phyloP scores from a whole-genome alignment of 371 early-diverging fungal species.

The Circinella umbellata region DNA sequence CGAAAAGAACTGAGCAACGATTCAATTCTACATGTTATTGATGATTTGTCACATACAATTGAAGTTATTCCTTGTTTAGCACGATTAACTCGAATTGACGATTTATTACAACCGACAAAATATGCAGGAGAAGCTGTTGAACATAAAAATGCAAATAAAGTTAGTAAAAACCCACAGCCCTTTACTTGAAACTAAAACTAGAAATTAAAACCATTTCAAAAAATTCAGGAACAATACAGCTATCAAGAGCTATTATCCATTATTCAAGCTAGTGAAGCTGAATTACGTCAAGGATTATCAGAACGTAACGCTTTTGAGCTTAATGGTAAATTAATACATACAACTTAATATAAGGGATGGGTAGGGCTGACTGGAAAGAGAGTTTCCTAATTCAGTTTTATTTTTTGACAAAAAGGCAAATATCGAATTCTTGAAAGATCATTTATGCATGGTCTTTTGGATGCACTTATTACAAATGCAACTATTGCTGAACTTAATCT shows the following conservation, averaged over 20 bases:
- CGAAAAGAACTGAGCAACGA: slow-evolving; percentile 6
- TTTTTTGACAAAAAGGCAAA: slow-evolving; percentile 23
- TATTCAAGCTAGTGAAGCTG: slow-evolving; percentile 59
- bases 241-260: slow-evolving; percentile 36
- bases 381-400: background rate
- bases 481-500: slow-evolving; percentile 31
- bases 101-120: slow-evolving; percentile 29
- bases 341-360: too few species aligned
- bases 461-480: slow-evolving; percentile 40
- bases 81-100: slow-evolving; percentile 40
- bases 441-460: slow-evolving; percentile 37
- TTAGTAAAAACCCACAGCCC: background rate
- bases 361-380: too few species aligned
- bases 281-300: slow-evolving; percentile 44
- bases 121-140: slow-evolving; percentile 46
- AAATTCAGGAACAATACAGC: slow-evolving; percentile 31
- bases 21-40: slow-evolving; percentile 24
- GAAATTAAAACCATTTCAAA: too few species aligned
- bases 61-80: slow-evolving; percentile 52
- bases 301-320: slow-evolving; percentile 43
- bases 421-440: slow-evolving; percentile 40
- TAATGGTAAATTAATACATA: slow-evolving; percentile 29
- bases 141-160: slow-evolving; percentile 30
- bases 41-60: slow-evolving; percentile 43
- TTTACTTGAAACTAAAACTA: too few species aligned